A percentile compares a stretch with the other conserved stretches of the same genome.
These are phyloP conservation scores for barley (Hordeum vulgare) DNA, from an alignment of 176 grass and related monocot genomes.

Conservation along the genomic window DNA sequence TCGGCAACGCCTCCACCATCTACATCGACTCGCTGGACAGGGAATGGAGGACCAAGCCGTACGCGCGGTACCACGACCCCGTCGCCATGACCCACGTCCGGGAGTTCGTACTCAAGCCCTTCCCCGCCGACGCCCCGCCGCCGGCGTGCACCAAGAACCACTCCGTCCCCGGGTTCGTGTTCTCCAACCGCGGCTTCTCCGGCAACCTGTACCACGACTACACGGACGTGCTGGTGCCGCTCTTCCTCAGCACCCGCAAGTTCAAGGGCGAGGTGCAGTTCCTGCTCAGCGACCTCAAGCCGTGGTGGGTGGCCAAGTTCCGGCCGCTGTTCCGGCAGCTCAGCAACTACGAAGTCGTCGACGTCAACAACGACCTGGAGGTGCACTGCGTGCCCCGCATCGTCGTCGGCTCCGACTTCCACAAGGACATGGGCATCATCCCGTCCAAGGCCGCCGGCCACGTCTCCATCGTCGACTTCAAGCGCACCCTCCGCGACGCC, in stretches of 20 bases:
- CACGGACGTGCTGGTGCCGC: conserved; percentile 80
- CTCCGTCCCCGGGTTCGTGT: conserved; percentile 67
- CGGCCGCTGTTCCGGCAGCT: conserved; percentile 56
- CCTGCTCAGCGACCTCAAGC: conserved; percentile 49
- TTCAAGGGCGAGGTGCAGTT: conserved; percentile 67
- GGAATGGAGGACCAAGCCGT: conserved; percentile 91
- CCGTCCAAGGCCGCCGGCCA: conserved; percentile 23
- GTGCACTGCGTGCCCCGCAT: conserved; percentile 63
- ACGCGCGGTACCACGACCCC: conserved; percentile 75
- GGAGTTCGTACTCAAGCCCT: conserved; percentile 54
- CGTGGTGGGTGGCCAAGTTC: conserved; percentile 92
- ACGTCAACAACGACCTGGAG: conserved; percentile 68
- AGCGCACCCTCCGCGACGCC: conserved; percentile 51
- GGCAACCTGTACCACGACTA: conserved; percentile 96
- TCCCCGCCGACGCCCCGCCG: not conserved
- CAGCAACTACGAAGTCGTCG: conserved; percentile 51
- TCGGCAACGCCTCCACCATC: conserved; percentile 55
- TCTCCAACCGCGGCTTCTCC: conserved; percentile 80
- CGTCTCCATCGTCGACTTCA: conserved; percentile 67
- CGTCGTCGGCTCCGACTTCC: conserved; percentile 63
- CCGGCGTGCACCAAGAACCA: conserved; percentile 76
- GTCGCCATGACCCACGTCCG: conserved; percentile 54
- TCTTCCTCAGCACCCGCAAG: conserved; percentile 75
- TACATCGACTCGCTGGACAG: conserved; percentile 34
- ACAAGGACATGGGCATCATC: conserved; percentile 82